Evolutionary conservation across 768 basidiomycete species (phyloP).

Genomic region (Multifurca ochricompacta): DNA sequence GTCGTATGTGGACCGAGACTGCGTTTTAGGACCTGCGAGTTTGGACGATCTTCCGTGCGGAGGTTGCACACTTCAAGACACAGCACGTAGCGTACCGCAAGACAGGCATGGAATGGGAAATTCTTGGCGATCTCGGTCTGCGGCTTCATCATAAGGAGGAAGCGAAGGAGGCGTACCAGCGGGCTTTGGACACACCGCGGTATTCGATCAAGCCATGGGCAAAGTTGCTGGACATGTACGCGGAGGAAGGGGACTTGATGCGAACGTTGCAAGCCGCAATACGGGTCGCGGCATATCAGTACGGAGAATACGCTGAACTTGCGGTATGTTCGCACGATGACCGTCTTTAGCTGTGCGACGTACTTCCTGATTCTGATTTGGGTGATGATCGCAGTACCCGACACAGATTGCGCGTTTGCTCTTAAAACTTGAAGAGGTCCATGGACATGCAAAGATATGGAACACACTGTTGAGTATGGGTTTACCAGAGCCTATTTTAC

Average conservation of each 20-base stretch:
- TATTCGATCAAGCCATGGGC: slow-evolving; percentile 92
- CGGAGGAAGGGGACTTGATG: slow-evolving; percentile 94
- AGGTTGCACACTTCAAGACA: slow-evolving; percentile 97
- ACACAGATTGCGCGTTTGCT: slow-evolving; percentile 84
- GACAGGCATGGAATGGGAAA: slow-evolving; percentile 97
- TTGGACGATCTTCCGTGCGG: slow-evolving; percentile 98
- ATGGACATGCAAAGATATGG: slow-evolving; percentile 90
- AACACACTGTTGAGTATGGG: slow-evolving; percentile 94
- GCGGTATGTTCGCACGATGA: slow-evolving; percentile 45
- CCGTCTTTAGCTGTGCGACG: not conserved
- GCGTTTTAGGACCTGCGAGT: slow-evolving; percentile 85
- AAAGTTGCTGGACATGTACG: slow-evolving; percentile 91
- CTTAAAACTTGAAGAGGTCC: slow-evolving; percentile 88
- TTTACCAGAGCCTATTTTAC: slow-evolving; percentile 79
- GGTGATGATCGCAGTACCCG: slow-evolving; percentile 53
- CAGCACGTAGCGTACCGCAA: slow-evolving; percentile 98
- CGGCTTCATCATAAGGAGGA: slow-evolving; percentile 98
- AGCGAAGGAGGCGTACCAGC: slow-evolving; percentile 95
- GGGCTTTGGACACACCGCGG: slow-evolving; percentile 78
- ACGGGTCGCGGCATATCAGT: slow-evolving; percentile 87
- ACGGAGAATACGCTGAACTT: slow-evolving; percentile 84
- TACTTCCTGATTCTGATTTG: not conserved
- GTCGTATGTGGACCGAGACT: not conserved
- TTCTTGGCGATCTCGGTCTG: slow-evolving; percentile 86
- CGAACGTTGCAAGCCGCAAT: slow-evolving; percentile 87